Conservation (phyloP, 345 rosid species). For the Salix purpurea region DNA sequence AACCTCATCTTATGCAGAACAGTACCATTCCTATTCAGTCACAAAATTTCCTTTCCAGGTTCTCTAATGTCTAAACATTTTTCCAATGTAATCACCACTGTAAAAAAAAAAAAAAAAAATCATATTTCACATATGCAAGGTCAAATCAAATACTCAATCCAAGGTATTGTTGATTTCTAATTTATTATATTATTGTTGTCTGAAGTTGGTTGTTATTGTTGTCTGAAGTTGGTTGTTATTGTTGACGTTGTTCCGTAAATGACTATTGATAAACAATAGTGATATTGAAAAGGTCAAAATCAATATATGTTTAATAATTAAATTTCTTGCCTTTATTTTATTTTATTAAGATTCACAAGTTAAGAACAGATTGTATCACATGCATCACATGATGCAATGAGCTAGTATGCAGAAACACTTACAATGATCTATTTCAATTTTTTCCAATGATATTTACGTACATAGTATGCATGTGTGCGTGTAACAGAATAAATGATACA, state of each 20-base stretch:
- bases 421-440: background rate
- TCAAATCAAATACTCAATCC: background rate
- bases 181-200: background rate
- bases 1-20: background rate
- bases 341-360: background rate
- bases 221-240: background rate
- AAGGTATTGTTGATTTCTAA: background rate
- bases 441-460: background rate
- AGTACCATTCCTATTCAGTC: background rate
- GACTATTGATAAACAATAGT: background rate
- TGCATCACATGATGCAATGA: background rate
- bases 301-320: background rate
- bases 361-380: background rate
- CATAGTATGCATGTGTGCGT: background rate
- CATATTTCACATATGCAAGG: background rate
- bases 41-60: background rate
- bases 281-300: background rate
- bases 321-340: background rate
- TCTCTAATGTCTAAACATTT: background rate
- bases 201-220: background rate
- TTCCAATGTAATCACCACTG: background rate
- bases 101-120: background rate
- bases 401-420: background rate
- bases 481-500: background rate
- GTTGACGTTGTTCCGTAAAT: background rate